phyloP scores from a whole-genome alignment of 2,329 filamentous ascomycete genomes.

The Colletotrichum acutatum region DNA sequence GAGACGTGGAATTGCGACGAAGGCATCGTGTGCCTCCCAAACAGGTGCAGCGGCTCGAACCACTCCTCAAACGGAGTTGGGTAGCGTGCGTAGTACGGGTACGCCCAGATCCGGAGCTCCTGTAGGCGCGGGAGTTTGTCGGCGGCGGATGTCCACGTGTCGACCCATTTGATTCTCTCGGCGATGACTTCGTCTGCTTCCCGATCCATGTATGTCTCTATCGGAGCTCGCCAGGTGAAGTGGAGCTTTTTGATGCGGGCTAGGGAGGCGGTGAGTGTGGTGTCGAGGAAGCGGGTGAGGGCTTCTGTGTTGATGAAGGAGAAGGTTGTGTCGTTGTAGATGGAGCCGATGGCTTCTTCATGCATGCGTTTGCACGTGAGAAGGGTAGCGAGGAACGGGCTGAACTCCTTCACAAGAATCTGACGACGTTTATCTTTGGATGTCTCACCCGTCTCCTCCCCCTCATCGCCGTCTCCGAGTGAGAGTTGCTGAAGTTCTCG shows the following conservation, averaged over 20 bases:
- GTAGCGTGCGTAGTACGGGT: conserved; percentile 23
- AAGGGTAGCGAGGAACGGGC: conserved; percentile 25
- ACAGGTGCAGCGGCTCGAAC: conserved; percentile 19
- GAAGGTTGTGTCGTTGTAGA: conserved; percentile 23
- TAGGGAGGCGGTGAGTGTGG: neutral
- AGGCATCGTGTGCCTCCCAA: neutral
- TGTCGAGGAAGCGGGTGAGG: conserved; percentile 7
- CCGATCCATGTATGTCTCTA: conserved; percentile 17
- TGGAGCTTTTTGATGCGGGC: conserved; percentile 3
- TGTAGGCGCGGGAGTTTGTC: conserved; percentile 5
- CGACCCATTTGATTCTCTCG: conserved; percentile 5
- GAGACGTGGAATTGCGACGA: neutral
- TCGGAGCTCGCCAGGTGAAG: conserved; percentile 18
- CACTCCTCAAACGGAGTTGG: conserved; percentile 29
- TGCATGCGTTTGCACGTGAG: conserved; percentile 31
- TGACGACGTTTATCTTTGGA: neutral
- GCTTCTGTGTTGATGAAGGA: conserved; percentile 35
- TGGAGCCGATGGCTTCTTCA: conserved; percentile 23
- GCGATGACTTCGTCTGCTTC: conserved; percentile 5
- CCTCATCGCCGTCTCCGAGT: neutral
- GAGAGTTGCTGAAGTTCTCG: neutral
- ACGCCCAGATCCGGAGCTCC: conserved; percentile 23
- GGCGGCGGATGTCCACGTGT: neutral
- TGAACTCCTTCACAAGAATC: conserved; percentile 25
- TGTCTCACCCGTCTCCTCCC: neutral